Percentiles rank a stretch among this genome's conserved stretches.
Evolutionary conservation across 176 grass and related monocot genomes (phyloP).

Genomic region (Musa troglodytarum): DNA sequence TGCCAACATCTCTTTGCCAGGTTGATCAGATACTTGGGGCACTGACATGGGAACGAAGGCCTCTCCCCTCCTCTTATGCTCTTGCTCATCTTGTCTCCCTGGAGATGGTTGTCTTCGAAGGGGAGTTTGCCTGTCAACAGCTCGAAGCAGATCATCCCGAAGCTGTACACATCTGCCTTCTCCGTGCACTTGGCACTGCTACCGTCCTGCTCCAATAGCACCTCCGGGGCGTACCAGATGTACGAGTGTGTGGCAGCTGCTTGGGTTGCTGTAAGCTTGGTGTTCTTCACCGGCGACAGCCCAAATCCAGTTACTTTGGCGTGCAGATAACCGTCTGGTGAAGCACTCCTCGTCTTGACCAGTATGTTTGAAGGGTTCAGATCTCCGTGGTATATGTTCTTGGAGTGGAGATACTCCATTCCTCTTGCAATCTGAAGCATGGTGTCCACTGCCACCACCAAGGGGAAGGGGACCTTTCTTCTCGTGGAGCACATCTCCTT

Average conservation of each 20-base stretch:
- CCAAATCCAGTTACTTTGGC: conserved; percentile 58
- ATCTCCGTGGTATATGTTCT: conserved; percentile 61
- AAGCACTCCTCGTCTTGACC: conserved; percentile 40
- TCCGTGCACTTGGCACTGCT: conserved; percentile 35
- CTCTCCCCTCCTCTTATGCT: conserved; percentile 81
- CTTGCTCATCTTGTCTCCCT: conserved; percentile 88
- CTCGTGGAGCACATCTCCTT: conserved; percentile 52
- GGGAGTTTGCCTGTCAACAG: conserved; percentile 84
- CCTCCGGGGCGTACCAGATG: conserved; percentile 88
- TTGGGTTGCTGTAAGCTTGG: conserved; percentile 22
- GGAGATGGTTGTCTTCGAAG: conserved; percentile 91
- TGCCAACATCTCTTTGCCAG: conserved; percentile 84
- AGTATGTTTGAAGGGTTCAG: conserved; percentile 69
- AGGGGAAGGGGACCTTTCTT: conserved; percentile 48
- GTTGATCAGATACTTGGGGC: conserved; percentile 63
- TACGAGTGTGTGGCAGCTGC: conserved; percentile 19
- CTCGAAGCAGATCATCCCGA: conserved; percentile 87
- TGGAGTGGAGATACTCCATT: conserved; percentile 82
- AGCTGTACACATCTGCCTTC: conserved; percentile 93
- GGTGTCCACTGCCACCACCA: conserved; percentile 58
- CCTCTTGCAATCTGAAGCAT: conserved; percentile 90
- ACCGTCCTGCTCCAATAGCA: conserved; percentile 30
- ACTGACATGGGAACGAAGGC: conserved; percentile 72
- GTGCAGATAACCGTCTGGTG: conserved; percentile 52
- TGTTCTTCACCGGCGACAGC: conserved; percentile 19